Percentiles rank a stretch among this genome's conserved stretches.
Evolutionary conservation across 805 yeast species (phyloP).

Genomic region (Komagataella phaffii): DNA sequence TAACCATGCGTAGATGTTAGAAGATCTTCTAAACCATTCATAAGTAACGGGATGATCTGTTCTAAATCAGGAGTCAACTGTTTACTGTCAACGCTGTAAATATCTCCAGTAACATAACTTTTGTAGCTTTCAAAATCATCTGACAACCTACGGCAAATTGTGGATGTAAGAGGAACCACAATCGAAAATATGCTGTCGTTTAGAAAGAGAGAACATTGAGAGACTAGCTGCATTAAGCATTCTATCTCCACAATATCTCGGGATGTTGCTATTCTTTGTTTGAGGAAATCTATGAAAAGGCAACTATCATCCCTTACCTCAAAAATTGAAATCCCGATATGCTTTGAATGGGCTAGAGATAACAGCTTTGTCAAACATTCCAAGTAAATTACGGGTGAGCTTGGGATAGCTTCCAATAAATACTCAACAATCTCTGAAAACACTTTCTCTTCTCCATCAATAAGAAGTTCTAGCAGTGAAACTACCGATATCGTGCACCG

Average conservation of each 20-base stretch:
- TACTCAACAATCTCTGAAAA: slow-evolving; percentile 19
- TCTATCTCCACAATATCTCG: not conserved
- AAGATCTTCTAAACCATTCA: slow-evolving; percentile 54
- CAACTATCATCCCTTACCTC: not conserved
- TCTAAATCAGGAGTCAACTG: slow-evolving; percentile 19
- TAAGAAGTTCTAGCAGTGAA: slow-evolving; percentile 27
- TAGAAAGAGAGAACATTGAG: not conserved
- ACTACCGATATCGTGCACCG: slow-evolving; percentile 29
- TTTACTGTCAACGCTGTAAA: slow-evolving; percentile 6
- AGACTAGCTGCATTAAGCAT: not conserved
- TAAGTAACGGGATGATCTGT: slow-evolving; percentile 29
- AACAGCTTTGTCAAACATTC: slow-evolving; percentile 26
- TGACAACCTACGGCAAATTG: not conserved
- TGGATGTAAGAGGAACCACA: not conserved
- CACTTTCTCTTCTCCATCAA: slow-evolving; percentile 45
- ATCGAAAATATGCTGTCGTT: not conserved
- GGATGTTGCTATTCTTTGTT: not conserved
- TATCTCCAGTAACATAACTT: slow-evolving; percentile 1
- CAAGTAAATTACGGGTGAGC: not conserved
- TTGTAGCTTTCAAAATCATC: slow-evolving; percentile 9
- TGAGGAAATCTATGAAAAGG: not conserved
- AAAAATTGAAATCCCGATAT: not conserved
- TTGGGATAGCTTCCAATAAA: not conserved
- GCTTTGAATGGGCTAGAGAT: slow-evolving; percentile 11
- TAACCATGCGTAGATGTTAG: slow-evolving; percentile 45